These are phyloP conservation scores for Corymbia calophylla DNA, from an alignment of 441 rosid species.

Conservation along the genomic window DNA sequence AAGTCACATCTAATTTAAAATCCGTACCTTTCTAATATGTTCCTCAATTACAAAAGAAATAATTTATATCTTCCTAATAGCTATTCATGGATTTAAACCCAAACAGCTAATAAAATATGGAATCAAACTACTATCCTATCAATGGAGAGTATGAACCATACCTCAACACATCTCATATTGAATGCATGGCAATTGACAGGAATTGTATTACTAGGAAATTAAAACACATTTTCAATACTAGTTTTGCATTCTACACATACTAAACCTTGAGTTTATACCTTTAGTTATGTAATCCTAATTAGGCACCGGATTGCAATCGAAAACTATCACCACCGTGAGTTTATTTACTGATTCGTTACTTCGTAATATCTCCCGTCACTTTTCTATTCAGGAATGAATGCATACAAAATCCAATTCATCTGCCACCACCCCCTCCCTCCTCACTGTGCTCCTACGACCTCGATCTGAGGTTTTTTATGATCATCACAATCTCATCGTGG, in stretches of 20 bases:
- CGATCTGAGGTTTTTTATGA: neutral
- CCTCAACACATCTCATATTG: too few relatives aligned
- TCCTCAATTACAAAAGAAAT: too few relatives aligned
- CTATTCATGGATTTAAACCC: too few relatives aligned
- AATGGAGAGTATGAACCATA: fast-evolving
- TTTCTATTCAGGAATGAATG: neutral
- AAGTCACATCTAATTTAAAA: too few relatives aligned
- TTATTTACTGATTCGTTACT: neutral
- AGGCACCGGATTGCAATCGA: neutral
- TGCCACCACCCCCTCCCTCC: fast-evolving
- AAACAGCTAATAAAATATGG: too few relatives aligned
- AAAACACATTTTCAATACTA: neutral
- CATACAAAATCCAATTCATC: neutral
- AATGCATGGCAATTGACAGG: neutral
- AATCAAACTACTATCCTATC: fast-evolving
- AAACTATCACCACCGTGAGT: neutral
- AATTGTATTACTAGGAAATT: neutral
- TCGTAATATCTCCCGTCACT: neutral
- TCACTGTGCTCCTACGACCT: neutral
- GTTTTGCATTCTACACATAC: neutral
- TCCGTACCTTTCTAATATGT: fast-evolving
- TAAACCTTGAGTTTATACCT: neutral
- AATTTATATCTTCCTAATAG: fast-evolving
- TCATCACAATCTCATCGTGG: neutral
- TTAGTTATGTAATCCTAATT: neutral